Evolutionary conservation across 108 stramenopile genomes (phyloP).

Genomic region (Fragilaria radians): DNA sequence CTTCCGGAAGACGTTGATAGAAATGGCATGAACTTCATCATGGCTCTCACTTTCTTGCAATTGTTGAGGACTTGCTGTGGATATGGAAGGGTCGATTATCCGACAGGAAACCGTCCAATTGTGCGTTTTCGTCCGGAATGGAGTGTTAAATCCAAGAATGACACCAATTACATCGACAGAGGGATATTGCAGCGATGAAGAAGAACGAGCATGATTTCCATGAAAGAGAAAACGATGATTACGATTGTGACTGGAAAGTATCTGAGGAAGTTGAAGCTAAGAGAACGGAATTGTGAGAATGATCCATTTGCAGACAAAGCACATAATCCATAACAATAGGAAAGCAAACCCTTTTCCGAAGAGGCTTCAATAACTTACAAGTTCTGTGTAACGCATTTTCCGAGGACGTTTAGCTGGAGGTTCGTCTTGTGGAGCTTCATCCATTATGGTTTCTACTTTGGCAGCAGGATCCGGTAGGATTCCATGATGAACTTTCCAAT

Average conservation of each 20-base stretch:
- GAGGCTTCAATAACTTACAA: too few species aligned
- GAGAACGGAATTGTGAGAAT: neutral
- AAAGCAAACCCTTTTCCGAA: neutral
- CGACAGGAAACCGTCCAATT: constrained; percentile 60
- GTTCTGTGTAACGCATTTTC: neutral
- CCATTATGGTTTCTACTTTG: neutral
- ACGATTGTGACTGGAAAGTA: neutral
- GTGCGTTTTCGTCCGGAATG: constrained; percentile 38
- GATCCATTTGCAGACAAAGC: neutral
- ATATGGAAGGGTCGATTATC: constrained; percentile 53
- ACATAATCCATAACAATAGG: neutral
- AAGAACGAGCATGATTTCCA: neutral
- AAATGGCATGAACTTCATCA: constrained; percentile 23
- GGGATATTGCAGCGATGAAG: neutral
- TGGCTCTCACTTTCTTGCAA: constrained; percentile 4
- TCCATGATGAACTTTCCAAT: too few species aligned
- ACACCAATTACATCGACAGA: constrained; percentile 43
- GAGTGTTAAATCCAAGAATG: constrained; percentile 52
- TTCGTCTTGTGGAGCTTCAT: neutral
- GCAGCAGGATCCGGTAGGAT: neutral
- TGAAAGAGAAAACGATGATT: too few species aligned
- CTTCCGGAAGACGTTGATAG: constrained; percentile 52
- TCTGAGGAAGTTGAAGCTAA: too few species aligned
- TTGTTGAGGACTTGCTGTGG: constrained; percentile 3
- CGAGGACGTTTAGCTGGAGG: too few species aligned